Evolutionary conservation across 345 rosid species (phyloP), one percentile per base, ranked within the genome.

Genomic region (Hypericum androsaemum): DNA sequence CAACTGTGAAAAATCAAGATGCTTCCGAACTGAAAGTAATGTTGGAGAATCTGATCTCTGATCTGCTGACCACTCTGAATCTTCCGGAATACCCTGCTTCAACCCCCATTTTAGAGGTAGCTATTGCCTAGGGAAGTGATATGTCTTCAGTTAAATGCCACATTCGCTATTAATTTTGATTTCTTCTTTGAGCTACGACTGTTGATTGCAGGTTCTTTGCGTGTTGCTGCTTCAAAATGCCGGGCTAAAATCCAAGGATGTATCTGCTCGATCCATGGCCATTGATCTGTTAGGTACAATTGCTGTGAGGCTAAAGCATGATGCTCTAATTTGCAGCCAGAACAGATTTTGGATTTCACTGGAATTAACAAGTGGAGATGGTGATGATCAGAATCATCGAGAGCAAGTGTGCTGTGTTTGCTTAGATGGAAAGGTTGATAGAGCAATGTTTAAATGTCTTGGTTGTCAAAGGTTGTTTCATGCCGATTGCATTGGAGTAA

Each of bases 1-100:
- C 97, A 22, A 66, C 83, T 65, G 85, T 77, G 39, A 92, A 92
- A 77, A 68, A 71, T 70, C 99, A 88, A 73, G 99, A 92, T 73
- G 88, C 95, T 44, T 77, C 97, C 54, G 99, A 92, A 74, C 57
- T 80, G 69, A 92, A 92, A 86, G 71, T 75, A 54, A 71, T 82
- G 66, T 85, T 85, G 68, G 99, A 92, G 70, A 92, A 92, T 74
- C 87, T 92, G 62, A 90, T 92, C 62, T 73, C 70, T 58, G 99
- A 92, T 77, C 69, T 92, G 54, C 73, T 92, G 76, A 80, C 94
- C 62, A 83, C 94, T 58, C 66, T 92, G 61, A 88, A 92, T 74
- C 74, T 92, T 61, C 99, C 97, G 12, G 95, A 92, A 68, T 92
- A 83, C 72, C 99, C 99, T 39, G 82, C 97, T 50, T 82, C 95